Evolutionary conservation across 306 rosid genomes (phyloP).

Genomic region (Vigna angularis): DNA sequence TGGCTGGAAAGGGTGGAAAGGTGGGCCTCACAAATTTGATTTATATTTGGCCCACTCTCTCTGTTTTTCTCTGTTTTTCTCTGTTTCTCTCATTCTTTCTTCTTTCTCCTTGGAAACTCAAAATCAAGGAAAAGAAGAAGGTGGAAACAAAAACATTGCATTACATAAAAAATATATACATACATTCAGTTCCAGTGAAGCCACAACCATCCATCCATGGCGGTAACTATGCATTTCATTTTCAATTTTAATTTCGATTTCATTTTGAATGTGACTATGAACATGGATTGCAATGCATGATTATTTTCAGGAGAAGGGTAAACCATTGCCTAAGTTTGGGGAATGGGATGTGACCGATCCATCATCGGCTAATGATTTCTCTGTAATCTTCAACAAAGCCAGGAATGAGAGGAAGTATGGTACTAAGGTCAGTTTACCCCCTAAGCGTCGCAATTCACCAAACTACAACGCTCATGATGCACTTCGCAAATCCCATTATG

Average conservation of each 20-base stretch:
- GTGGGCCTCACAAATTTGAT: constrained; percentile 25
- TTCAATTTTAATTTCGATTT: not conserved
- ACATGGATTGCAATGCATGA: no score
- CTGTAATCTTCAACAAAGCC: constrained; percentile 82
- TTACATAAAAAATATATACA: no score
- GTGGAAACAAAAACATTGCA: not conserved
- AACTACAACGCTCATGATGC: constrained; percentile 56
- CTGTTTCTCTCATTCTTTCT: not conserved
- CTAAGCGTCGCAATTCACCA: constrained; percentile 50
- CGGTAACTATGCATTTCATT: constrained; percentile 44
- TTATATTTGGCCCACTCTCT: not conserved
- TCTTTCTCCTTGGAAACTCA: not conserved
- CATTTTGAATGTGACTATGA: not conserved
- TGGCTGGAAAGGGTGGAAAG: constrained; percentile 14
- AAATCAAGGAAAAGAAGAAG: not conserved
- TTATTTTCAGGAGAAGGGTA: constrained; percentile 55
- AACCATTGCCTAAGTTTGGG: constrained; percentile 78
- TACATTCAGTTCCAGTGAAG: not conserved
- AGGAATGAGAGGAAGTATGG: constrained; percentile 71
- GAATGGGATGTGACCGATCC: constrained; percentile 92
- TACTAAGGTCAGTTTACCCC: constrained; percentile 58
- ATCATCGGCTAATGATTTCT: constrained; percentile 81
- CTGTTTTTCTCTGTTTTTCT: no score
- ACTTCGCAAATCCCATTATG: constrained; percentile 71
- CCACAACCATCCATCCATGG: constrained; percentile 34